Evolutionary conservation across 495 filamentous ascomycete species (phyloP).

Genomic region (Aspergillus ellipticus): DNA sequence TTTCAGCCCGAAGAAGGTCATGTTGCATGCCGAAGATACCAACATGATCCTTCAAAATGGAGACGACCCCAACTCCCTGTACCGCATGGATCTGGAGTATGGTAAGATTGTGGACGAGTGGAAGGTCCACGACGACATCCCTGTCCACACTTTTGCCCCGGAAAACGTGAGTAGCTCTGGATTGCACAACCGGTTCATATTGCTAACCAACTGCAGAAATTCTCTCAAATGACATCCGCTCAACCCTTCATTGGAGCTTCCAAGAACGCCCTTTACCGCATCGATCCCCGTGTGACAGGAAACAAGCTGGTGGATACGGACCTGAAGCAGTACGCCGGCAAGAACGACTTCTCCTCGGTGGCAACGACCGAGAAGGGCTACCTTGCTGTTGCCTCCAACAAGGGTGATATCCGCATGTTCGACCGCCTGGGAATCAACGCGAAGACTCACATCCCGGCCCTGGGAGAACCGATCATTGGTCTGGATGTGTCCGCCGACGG

Average conservation of each 20-base stretch:
- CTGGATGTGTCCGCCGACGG: slow-evolving; percentile 93
- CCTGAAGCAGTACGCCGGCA: slow-evolving; percentile 90
- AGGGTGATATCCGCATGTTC: slow-evolving; percentile 95
- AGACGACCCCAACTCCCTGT: slow-evolving; percentile 85
- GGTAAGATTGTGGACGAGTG: slow-evolving; percentile 99
- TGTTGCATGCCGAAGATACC: slow-evolving; percentile 90
- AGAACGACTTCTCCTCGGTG: slow-evolving; percentile 92
- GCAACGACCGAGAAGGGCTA: slow-evolving; percentile 96
- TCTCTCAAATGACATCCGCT: slow-evolving; percentile 93
- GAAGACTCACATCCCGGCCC: slow-evolving; percentile 92
- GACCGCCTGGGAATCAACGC: slow-evolving; percentile 95
- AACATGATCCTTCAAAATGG: slow-evolving; percentile 90
- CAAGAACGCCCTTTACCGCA: slow-evolving; percentile 84
- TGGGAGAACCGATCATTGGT: slow-evolving; percentile 92
- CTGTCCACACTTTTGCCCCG: slow-evolving; percentile 83
- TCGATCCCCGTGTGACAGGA: slow-evolving; percentile 87
- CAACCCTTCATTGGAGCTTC: slow-evolving; percentile 93
- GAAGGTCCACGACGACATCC: slow-evolving; percentile 98
- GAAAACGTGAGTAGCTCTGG: slow-evolving; percentile 61
- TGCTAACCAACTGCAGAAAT: slow-evolving; percentile 61
- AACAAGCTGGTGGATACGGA: slow-evolving; percentile 90
- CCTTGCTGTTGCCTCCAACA: slow-evolving; percentile 93
- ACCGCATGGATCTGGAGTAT: slow-evolving; percentile 96
- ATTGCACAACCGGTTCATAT: not conserved
- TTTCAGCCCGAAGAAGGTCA: slow-evolving; percentile 95